Evolutionary conservation across 805 yeast genomes (phyloP), one percentile per base, ranked within the genome.

Genomic region (Saturnispora serradocipensis): DNA sequence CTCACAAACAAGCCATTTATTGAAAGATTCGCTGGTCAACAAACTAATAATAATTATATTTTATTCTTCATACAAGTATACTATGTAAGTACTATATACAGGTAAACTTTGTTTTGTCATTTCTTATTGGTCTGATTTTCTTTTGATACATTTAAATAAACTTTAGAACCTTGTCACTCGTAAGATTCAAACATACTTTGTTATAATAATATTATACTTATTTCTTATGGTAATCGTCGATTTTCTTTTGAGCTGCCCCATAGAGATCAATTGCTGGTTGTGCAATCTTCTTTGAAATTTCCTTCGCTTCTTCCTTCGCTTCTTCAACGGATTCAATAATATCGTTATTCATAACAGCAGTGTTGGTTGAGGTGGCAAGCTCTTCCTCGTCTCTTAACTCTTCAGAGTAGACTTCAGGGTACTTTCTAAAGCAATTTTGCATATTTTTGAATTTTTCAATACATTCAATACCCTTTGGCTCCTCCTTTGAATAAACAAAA

Each of bases 401-500:
- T 65, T 90, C 98, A 57, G 89, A 86, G 70, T 93, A 93, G 49
- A 86, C 84, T 54, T 93, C 99, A 28, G 97, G 98, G 69, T 90
- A 78, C 65, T 78, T 74, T 73, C 91, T 83, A 81, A 93, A 93
- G 72, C 99, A 93, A 56, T 80, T 77, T 72, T 95, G 96, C 98
- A 91, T 93, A 62, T 73, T 78, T 67, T 84, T 82, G 72, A 91
- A 93, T 72, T 86, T 86, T 61, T 86, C 88, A 59, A 91, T 80
- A 71, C 99, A 93, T 67, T 93, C 97, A 55, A 86, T 80, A 46
- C 99, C 99, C 74, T 91, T 91, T 65, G 98, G 97, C 66, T 91
- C 98, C 53, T 84, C 84, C 62, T 84, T 88, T 6, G 97, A 89
- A 73, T 85, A 89, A 43, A 93, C 91, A 64, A 93, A 93, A 68